Base-by-base conservation (phyloP, 2,329 filamentous ascomycete genomes). In the Ascochyta fabae region DNA sequence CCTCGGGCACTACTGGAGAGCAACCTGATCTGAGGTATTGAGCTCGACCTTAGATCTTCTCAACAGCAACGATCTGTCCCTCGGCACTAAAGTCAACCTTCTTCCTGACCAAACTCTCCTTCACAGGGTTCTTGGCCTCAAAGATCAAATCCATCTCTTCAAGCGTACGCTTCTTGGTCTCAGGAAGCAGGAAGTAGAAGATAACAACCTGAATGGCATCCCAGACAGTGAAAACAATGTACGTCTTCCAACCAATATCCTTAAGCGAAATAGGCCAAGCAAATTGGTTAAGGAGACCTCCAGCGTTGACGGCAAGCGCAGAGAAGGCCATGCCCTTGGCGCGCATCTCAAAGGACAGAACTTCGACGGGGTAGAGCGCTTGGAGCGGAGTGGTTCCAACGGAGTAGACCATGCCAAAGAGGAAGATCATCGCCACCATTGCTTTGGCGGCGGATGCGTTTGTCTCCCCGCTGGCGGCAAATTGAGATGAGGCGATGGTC, bases 281-380 rank as follows among this genome's bases (percentile, higher is more conserved):
- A 29, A 71, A 71, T 47, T 71, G 68, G 58, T 71, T 72, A 42
- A 72, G 43, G 41, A 72, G 49, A 51, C 59, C 64, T 27, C 59
- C 68, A 9, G 59, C 48, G 13, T 53, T 68, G 41, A 68, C 48
- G 0, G 66, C 46, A 27, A 81, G 74, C 42, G 80, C 79, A 59
- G 79, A 80, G 59, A 80, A 75, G 6, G 76, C 78, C 74, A 81
- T 80, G 3, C 80, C 80, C 60, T 82, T 82, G 2, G 80, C 80
- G 15, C 80, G 71, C 0, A 71, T 77, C 53, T 80, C 77, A 53
- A 80, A 81, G 6, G 76, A 73, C 15, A 82, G 68, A 61, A 77
- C 80, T 58, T 82, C 80, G n/a, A 81, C 79, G 0, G 78, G 77
- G 60, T 81, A 82, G 3, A 82, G 60, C 12, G 77, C 77, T 61